Percentiles rank a stretch among this genome's conserved stretches.
These are phyloP conservation scores for Xylaria cubensis DNA, from an alignment of 495 filamentous ascomycete genomes.

Conservation along the genomic window DNA sequence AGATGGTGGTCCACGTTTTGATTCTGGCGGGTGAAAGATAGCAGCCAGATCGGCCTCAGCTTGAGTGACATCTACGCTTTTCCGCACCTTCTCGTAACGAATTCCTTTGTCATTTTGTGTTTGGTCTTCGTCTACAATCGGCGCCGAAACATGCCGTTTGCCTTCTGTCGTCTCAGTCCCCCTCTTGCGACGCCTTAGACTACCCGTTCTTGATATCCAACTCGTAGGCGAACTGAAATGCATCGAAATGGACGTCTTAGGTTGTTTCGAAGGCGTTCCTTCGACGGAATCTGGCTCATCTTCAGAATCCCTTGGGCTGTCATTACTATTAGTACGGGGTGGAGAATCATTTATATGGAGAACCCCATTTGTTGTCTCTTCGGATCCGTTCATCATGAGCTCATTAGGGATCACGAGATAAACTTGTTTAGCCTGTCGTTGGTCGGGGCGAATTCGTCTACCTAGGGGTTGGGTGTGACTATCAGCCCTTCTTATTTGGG, in stretches of 20 bases:
- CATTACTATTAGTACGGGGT: conserved; percentile 28
- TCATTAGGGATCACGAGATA: conserved; percentile 34
- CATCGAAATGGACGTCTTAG: conserved; percentile 59
- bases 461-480: conserved; percentile 19
- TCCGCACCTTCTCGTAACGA: conserved; percentile 29
- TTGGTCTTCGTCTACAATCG: conserved; percentile 37
- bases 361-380: neutral
- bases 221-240: conserved; percentile 57
- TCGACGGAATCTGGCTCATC: conserved; percentile 35
- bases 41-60: conserved; percentile 34
- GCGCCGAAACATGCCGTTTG: conserved; percentile 55
- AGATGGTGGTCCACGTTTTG: conserved; percentile 58
- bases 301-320: conserved; percentile 32
- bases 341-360: conserved; percentile 16
- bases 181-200: conserved; percentile 54
- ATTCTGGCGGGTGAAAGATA: conserved; percentile 39
- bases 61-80: conserved; percentile 26
- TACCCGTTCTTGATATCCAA: conserved; percentile 59
- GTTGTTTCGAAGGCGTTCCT: conserved; percentile 47
- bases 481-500: conserved; percentile 30
- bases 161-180: conserved; percentile 46
- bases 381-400: conserved; percentile 30
- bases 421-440: conserved; percentile 28
- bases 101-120: neutral
- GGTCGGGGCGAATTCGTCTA: conserved; percentile 36